These are phyloP conservation scores for Hymenoscyphus salicellus DNA, from an alignment of 2,329 filamentous ascomycete genomes.

Conservation along the genomic window DNA sequence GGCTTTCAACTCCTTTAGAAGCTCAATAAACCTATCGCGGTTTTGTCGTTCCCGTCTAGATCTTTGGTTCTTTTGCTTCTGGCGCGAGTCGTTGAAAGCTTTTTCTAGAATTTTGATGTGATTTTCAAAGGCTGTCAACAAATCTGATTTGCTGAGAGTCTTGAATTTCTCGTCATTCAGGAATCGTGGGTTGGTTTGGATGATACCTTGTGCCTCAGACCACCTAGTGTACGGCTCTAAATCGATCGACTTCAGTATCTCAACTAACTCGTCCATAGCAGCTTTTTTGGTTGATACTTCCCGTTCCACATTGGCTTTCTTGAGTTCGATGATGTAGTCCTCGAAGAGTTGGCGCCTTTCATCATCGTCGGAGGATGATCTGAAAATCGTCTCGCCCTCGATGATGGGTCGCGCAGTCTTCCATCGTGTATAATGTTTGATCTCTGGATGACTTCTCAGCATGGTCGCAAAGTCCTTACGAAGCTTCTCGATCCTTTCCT, in stretches of 20 bases:
- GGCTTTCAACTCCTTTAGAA: conserved; percentile 71
- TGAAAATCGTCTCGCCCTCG: conserved; percentile 92
- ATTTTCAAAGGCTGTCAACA: conserved; percentile 88
- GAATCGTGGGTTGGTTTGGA: conserved; percentile 74
- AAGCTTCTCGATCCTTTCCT: conserved; percentile 87
- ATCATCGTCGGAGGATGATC: conserved; percentile 80
- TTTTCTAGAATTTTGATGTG: conserved; percentile 92
- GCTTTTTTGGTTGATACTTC: conserved; percentile 70
- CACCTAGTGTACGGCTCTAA: conserved; percentile 93
- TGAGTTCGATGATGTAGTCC: conserved; percentile 84
- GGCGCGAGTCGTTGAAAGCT: conserved; percentile 83
- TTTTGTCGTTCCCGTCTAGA: conserved; percentile 80
- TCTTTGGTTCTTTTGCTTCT: conserved; percentile 80
- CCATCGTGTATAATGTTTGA: conserved; percentile 96
- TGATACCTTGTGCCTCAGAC: conserved; percentile 81
- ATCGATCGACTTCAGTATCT: conserved; percentile 73
- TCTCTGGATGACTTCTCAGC: conserved; percentile 94
- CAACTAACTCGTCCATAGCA: conserved; percentile 79
- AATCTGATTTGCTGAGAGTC: conserved; percentile 79
- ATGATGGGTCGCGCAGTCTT: conserved; percentile 93
- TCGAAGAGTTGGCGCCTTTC: conserved; percentile 89
- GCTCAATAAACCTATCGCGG: conserved; percentile 72
- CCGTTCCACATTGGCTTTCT: conserved; percentile 73
- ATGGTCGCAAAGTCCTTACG: conserved; percentile 93
- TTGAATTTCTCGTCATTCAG: conserved; percentile 82